Base-by-base conservation (phyloP, 2,329 filamentous ascomycete species). In the Dactylellina haptotyla region DNA sequence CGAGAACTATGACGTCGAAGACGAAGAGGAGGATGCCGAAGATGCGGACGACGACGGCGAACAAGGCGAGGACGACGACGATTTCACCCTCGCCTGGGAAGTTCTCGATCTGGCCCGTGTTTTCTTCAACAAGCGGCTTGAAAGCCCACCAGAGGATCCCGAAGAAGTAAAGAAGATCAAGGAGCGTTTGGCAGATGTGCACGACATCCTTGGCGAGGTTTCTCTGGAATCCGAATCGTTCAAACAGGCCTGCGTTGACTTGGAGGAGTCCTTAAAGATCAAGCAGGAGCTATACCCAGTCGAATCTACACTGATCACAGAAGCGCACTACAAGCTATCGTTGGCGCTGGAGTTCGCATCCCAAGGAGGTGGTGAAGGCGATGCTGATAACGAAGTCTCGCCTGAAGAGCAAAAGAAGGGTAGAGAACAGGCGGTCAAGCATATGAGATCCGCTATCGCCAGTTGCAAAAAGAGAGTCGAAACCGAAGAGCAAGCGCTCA, bases 211-310 rank as follows among this genome's bases (percentile, higher is more conserved):
- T 75, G 91, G 93, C 8, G 95, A 99, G 82, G 97, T 99, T 75
- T 96, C 91, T n/a, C 85, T 99, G 26, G 95, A 99, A 83, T 97
- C 95, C 77, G 95, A 98, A 82, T 89, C 90, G 83, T 99, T 97
- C 79, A 85, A 87, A 43, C 89, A 92, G 76, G 94, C 95, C n/a
- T 91, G 97, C 59, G 86, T 88, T 50, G 95, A 99, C 81, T 88
- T 92, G 58, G 88, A 88, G 77, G 87, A 89, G 12, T 89, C 93
- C 0, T 86, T 98, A 53, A 86, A 87, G 41, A 87, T 96, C 78
- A 96, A 96, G 82, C 83, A 91, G 77, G 86, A 90, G 56, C 85
- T 98, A 1, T 93, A 92, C 79, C 86, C 91, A 0, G 85, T 89
- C 54, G 92, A 96, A 75, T 92, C 91, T 12, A 90, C 93, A 77